These are phyloP conservation scores for Spergularia marina DNA, from an alignment of 148 eudicot species.

Conservation along the genomic window DNA sequence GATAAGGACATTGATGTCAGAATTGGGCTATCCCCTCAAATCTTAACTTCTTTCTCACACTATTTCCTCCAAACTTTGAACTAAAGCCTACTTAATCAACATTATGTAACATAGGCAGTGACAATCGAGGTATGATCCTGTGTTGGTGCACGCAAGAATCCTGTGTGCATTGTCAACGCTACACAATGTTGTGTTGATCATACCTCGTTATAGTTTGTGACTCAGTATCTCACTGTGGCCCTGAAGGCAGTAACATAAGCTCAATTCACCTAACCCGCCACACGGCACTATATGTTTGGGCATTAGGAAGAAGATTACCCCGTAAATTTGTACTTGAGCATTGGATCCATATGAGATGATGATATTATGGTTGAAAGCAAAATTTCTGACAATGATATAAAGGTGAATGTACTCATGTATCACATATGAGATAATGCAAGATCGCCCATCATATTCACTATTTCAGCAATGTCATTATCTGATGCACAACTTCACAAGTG, in stretches of 20 bases:
- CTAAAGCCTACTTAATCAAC: conserved; percentile 1
- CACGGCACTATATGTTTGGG: conserved; percentile 12
- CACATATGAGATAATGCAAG: conserved; percentile 13
- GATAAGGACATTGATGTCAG: conserved; percentile 37
- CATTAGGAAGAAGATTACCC: neutral
- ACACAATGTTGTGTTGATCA: neutral
- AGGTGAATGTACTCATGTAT: neutral
- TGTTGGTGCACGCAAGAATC: no score
- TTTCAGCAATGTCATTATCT: neutral
- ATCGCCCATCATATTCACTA: neutral
- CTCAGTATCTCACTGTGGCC: neutral
- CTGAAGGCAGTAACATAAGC: conserved; percentile 16
- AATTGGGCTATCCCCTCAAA: conserved; percentile 28
- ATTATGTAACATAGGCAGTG: neutral
- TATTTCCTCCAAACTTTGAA: conserved; percentile 30
- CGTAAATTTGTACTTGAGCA: neutral
- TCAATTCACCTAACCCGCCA: neutral
- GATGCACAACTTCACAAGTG: conserved; percentile 6
- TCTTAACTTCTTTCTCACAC: conserved; percentile 25
- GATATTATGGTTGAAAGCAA: conserved; percentile 13
- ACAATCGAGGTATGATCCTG: neutral
- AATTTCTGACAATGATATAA: conserved; percentile 19
- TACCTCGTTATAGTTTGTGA: neutral
- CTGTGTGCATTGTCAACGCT: neutral
- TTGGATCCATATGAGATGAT: neutral